A percentile compares a stretch with the other conserved stretches of the same genome.
These are phyloP conservation scores for Pontederia crassipes DNA, from an alignment of 176 grass and related monocot genomes.

Conservation along the genomic window DNA sequence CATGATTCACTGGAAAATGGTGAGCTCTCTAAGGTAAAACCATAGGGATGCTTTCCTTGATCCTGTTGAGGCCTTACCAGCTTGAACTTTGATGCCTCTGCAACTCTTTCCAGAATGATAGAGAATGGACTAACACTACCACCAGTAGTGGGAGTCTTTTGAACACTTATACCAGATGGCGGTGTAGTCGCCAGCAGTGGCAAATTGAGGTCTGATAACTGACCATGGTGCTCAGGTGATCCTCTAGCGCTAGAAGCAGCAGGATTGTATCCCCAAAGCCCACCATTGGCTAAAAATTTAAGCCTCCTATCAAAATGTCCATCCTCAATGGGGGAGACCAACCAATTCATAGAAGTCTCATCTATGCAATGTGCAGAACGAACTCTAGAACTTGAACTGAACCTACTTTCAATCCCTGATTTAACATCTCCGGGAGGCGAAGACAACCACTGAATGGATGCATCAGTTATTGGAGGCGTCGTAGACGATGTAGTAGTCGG, in stretches of 20 bases:
- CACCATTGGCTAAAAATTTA: conserved; percentile 25
- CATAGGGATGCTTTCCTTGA: neutral
- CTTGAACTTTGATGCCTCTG: conserved; percentile 41
- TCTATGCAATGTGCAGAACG: conserved; percentile 29
- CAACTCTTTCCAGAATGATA: conserved; percentile 76
- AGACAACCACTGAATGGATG: conserved; percentile 80
- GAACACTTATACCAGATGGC: conserved; percentile 25
- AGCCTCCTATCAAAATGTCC: conserved; percentile 4
- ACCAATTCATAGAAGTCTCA: conserved; percentile 51
- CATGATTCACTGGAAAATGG: conserved; percentile 21
- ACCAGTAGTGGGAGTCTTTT: conserved; percentile 63
- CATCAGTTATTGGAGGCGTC: conserved; percentile 24
- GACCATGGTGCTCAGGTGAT: conserved; percentile 28
- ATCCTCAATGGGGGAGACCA: conserved; percentile 25
- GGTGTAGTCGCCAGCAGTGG: conserved; percentile 31
- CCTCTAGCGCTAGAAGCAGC: conserved; percentile 22
- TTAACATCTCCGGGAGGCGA: conserved; percentile 24
- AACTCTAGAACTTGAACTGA: conserved; percentile 20
- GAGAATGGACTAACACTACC: conserved; percentile 91
- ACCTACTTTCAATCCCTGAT: conserved; percentile 6
- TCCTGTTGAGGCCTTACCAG: conserved; percentile 34
- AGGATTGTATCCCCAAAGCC: conserved; percentile 35
- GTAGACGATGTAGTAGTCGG: conserved; percentile 21
- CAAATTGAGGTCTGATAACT: conserved; percentile 21
- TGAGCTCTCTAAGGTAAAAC: neutral